These are phyloP conservation scores for Pseudocercospora musae DNA, from an alignment of 2,329 filamentous ascomycete genomes.

Conservation along the genomic window DNA sequence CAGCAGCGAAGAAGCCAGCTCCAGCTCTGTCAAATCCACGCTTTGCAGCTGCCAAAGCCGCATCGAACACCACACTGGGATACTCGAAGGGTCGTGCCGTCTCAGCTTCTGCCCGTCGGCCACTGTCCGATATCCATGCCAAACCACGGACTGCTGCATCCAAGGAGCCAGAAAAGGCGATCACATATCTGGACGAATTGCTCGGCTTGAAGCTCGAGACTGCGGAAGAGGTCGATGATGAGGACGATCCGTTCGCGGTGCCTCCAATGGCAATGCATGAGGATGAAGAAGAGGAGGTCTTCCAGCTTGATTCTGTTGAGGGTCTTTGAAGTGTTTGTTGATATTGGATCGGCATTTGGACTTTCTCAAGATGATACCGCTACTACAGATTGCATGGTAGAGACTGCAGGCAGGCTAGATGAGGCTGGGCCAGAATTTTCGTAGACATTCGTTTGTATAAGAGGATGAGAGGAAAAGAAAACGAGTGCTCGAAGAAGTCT, in stretches of 20 bases:
- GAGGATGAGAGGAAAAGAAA: no score
- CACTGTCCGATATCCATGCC: conserved; percentile 24
- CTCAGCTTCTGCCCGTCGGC: conserved; percentile 39
- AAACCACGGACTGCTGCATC: conserved; percentile 8
- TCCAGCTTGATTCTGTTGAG: conserved; percentile 24
- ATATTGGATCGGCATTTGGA: not conserved
- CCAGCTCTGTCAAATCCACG: conserved; percentile 43
- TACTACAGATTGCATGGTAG: not conserved
- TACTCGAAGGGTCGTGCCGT: conserved; percentile 72
- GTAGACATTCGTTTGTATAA: not conserved
- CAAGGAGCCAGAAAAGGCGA: conserved; percentile 11
- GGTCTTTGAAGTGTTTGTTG: conserved; percentile 15
- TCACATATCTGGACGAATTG: conserved; percentile 25
- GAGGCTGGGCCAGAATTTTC: not conserved
- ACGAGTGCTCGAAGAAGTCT: no score
- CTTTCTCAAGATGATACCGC: not conserved
- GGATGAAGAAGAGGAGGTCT: conserved; percentile 23
- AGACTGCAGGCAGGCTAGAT: not conserved
- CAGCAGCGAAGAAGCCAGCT: conserved; percentile 21
- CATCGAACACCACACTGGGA: conserved; percentile 77
- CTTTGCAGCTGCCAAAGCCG: conserved; percentile 60
- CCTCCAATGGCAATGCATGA: not conserved
- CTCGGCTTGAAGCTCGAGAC: conserved; percentile 22
- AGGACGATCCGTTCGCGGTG: conserved; percentile 8
- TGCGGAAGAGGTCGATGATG: conserved; percentile 18